Evolutionary conservation across 495 filamentous ascomycete species (phyloP), one percentile per base, ranked within the genome.

Genomic region (Aspergillus saccharolyticus): DNA sequence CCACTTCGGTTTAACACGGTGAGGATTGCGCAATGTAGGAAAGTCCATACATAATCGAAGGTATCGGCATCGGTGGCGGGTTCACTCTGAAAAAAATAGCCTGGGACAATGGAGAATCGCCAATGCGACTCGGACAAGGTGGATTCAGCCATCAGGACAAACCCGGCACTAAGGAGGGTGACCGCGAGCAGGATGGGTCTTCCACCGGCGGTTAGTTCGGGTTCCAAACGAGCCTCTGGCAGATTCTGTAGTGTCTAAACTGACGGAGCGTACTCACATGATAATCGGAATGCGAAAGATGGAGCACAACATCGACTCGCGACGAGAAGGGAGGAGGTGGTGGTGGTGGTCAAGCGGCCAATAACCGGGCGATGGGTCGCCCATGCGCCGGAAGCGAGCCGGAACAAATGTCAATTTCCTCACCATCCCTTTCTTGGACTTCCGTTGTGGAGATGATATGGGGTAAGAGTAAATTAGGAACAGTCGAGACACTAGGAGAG

Each of bases 21-120:
- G 33, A 12, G 7, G 7, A 39, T 12, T 12, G 33, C 4, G 7
- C 33, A 39, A 8, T 5, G 10, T 28, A 12, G 12, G 4, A 39
- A 39, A 39, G 33, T 8, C 12, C 33, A 12, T 39, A 88, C 85
- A 68, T 86, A 91, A 71, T 90, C 83, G 67, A 91, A 92, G 1
- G 71, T 81, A 12, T 66, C 69, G 5, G 83, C 73, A 64, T 89
- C 76, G 0, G 89, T 92, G 30, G 67, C 63, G 0, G 78, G 76
- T 19, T 90, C 80, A 69, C 90, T 88, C 68, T 91, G 89, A 3
- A 81, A 72, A 66, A 91, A 93, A 64, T 83, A 88, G 1, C 87
- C 88, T 2, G 79, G 68, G 3, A 90, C 80, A 9, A 81, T 84
- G 55, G 66, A 61, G 52, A 72, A 71, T 20, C 62, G 60, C 59